Conservation (phyloP, 1,284 basidiomycete species). For the Grifola frondosa region DNA sequence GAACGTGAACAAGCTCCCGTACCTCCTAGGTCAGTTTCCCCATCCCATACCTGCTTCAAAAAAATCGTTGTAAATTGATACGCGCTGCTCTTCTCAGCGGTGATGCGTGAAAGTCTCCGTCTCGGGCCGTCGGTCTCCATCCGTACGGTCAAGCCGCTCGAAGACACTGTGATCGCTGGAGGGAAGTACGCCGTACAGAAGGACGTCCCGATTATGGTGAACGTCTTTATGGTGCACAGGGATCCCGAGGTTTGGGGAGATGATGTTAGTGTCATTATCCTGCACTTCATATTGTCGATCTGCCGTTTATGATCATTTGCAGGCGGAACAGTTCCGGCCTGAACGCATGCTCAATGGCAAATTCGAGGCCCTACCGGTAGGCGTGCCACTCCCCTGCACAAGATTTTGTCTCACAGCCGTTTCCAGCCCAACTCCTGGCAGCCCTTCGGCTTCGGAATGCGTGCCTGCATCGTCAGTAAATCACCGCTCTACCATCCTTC, state of each 20-base stretch:
- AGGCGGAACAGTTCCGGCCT: constrained; percentile 41
- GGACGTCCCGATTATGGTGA: constrained; percentile 31
- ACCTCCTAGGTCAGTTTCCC: constrained; percentile 36
- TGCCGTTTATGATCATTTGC: not conserved
- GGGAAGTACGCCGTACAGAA: constrained; percentile 42
- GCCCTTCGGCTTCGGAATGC: constrained; percentile 42
- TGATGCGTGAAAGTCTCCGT: constrained; percentile 48
- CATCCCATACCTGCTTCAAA: not conserved
- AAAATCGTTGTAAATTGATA: no score
- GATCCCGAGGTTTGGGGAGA: constrained; percentile 49
- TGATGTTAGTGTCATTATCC: constrained; percentile 36
- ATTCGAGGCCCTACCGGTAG: constrained; percentile 42
- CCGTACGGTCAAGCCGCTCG: constrained; percentile 33
- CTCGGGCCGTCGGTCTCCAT: constrained; percentile 41
- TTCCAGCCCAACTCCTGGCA: constrained; percentile 43
- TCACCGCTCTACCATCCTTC: not conserved
- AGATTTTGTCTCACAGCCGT: not conserved
- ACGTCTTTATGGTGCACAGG: constrained; percentile 38
- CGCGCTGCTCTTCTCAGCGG: constrained; percentile 33
- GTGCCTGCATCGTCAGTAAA: constrained; percentile 42
- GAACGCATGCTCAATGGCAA: constrained; percentile 50
- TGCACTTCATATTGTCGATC: not conserved
- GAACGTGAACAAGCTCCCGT: constrained; percentile 43
- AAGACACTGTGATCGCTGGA: constrained; percentile 35
- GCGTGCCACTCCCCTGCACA: constrained; percentile 1